These are phyloP conservation scores for Penicillium dipodomyicola DNA, from an alignment of 495 filamentous ascomycete genomes.

Conservation along the genomic window DNA sequence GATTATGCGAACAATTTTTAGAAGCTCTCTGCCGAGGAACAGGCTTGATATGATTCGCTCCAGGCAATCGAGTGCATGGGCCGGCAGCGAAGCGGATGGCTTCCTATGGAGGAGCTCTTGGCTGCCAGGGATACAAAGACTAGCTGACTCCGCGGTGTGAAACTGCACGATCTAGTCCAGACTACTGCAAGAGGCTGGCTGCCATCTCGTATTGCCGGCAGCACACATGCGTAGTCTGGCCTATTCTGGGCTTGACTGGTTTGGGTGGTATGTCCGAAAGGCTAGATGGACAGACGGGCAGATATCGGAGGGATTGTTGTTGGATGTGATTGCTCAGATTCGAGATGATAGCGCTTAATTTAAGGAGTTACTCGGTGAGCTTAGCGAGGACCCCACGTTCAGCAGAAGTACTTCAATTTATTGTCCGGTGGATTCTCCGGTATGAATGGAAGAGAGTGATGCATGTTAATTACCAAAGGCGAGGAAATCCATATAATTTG, in stretches of 20 bases:
- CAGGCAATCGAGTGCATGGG: neutral
- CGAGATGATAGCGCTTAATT: neutral
- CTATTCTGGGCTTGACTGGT: neutral
- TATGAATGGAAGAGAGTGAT: neutral
- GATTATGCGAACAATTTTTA: neutral
- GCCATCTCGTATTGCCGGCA: constrained; percentile 5
- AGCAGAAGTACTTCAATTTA: neutral
- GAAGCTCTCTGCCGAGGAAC: constrained; percentile 2
- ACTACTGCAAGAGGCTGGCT: neutral
- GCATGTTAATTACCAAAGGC: neutral
- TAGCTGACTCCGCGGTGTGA: neutral
- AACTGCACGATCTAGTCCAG: constrained; percentile 15
- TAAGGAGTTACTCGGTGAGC: neutral
- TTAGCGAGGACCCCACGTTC: neutral
- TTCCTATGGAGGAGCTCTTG: constrained; percentile 9
- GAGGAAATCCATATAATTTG: neutral
- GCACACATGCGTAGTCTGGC: neutral
- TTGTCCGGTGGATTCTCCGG: neutral
- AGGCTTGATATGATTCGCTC: neutral
- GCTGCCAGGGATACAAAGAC: neutral
- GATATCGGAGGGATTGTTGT: neutral
- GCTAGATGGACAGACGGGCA: neutral
- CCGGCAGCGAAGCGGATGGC: constrained; percentile 16
- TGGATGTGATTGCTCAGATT: neutral
- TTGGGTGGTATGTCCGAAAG: neutral